A percentile compares a stretch with the other conserved stretches of the same genome.
Conservation (phyloP, 306 rosid species). For the Quercus cerris region DNA sequence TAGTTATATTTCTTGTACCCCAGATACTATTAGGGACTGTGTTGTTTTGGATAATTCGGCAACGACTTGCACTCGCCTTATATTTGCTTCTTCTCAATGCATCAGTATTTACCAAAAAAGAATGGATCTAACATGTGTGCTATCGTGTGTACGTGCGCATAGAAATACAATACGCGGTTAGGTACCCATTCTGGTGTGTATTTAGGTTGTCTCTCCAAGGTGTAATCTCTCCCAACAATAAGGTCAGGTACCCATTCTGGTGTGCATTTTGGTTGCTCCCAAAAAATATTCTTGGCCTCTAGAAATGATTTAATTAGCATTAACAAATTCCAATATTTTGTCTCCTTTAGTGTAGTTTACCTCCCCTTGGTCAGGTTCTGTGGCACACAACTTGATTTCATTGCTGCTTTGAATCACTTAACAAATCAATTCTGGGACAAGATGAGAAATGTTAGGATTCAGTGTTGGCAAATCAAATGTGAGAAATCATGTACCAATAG, state of each 20-base stretch:
- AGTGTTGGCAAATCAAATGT: too few species aligned
- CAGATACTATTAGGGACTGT: too few species aligned
- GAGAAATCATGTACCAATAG: too few species aligned
- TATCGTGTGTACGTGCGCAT: fast-evolving
- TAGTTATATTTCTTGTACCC: too few species aligned
- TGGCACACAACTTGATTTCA: slow-evolving; percentile 91
- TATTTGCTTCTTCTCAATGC: too few species aligned
- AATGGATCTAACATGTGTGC: too few species aligned
- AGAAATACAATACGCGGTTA: slow-evolving; percentile 16
- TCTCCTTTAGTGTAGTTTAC: slow-evolving; percentile 62
- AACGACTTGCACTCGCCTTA: too few species aligned
- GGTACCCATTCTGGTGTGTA: slow-evolving; percentile 72
- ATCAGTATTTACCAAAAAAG: too few species aligned
- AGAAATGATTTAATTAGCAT: slow-evolving; percentile 31
- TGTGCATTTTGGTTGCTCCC: slow-evolving; percentile 53
- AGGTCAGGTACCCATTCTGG: slow-evolving; percentile 34
- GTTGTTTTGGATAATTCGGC: too few species aligned
- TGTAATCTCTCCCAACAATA: slow-evolving; percentile 5
- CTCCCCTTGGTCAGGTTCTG: slow-evolving; percentile 70
- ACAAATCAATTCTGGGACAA: slow-evolving; percentile 67
- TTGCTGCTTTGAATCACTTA: slow-evolving; percentile 80
- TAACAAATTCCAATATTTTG: slow-evolving; percentile 62
- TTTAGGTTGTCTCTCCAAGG: slow-evolving; percentile 79
- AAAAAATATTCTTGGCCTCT: too few species aligned
- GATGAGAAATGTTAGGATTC: background rate